Base-by-base conservation (phyloP, 495 filamentous ascomycete species). In the Hyaloscypha variabilis region DNA sequence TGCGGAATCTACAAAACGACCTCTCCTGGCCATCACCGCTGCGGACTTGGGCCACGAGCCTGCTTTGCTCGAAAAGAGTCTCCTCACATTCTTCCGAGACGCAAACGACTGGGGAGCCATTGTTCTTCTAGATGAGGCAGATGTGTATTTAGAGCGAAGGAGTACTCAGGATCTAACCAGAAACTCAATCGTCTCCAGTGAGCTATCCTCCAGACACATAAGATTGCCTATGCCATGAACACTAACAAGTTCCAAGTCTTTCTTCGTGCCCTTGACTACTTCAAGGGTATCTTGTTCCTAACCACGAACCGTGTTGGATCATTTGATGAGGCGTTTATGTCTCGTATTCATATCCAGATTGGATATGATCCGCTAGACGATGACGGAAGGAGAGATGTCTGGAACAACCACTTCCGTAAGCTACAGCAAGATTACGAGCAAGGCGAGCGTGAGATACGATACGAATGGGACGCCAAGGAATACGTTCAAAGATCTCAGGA, bases 121-220 rank as follows among this genome's bases (percentile, higher is more conserved):
- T 2, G 67, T 87, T 3, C 73, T 88, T 19, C 73, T 85, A 1
- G 82, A 85, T 67, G 63, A 83, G 67, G 79, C 79, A 6, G 81
- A 84, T 57, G 80, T 85, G 5, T 83, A 82, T 71, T 75, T 84
- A 60, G 80, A 77, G 19, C 74, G 79, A 57, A 76, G 82, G n/a
- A 70, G 72, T 29, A 68, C 73, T 8, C 69, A 77, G 29, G 82
- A 85, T 59, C 74, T 85, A 23, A 71, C 71, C 28, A 75, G 83
- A 10, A 87, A 87, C 67, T 77, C 77, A 36, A 77, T 87, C 11
- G 83, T 87, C 46, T 62, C 73, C 34, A 25, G 31, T 34, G 13
- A 34, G 31, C 6, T 34, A n/a, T n/a, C n/a, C n/a, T n/a, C n/a
- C 31, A 34, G 8, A 8, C 31, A 34, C 31, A 8, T 1, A 1